Evolutionary conservation across 805 yeast species (phyloP).

Genomic region (Kazachstania africana): DNA sequence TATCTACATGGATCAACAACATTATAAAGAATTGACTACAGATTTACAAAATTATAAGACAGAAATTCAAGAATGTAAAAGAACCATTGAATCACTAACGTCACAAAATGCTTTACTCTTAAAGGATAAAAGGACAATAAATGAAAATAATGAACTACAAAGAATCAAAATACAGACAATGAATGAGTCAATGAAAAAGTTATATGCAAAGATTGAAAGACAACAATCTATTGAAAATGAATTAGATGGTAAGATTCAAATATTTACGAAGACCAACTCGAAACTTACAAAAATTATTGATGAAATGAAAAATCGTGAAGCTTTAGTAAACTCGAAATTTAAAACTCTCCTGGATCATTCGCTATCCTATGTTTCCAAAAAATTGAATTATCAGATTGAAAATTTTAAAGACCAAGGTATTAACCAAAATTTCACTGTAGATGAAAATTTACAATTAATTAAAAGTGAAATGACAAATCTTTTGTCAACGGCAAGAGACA

Average conservation of each 20-base stretch:
- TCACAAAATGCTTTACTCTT: conserved; percentile 26
- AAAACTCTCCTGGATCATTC: conserved; percentile 15
- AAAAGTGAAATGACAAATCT: conserved; percentile 10
- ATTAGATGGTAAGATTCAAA: conserved; percentile 16
- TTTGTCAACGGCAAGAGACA: conserved; percentile 9
- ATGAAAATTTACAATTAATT: conserved; percentile 10
- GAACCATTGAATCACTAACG: conserved; percentile 31
- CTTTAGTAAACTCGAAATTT: conserved; percentile 11
- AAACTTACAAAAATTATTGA: conserved; percentile 13
- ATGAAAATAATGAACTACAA: conserved; percentile 19
- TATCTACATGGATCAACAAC: conserved; percentile 46
- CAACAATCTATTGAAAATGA: conserved; percentile 10
- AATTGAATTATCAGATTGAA: conserved; percentile 9
- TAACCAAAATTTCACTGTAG: conserved; percentile 6
- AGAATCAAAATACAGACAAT: conserved; percentile 16
- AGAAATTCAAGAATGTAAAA: conserved; percentile 36
- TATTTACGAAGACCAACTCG: conserved; percentile 10
- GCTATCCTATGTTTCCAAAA: conserved; percentile 9
- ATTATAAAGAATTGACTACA: conserved; percentile 40
- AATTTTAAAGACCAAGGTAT: conserved; percentile 3
- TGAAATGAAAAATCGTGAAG: conserved; percentile 14
- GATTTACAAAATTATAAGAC: conserved; percentile 39
- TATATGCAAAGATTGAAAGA: conserved; percentile 18
- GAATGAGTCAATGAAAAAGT: conserved; percentile 13
- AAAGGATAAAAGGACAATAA: conserved; percentile 20